These are phyloP conservation scores for Casuarina cunninghamiana DNA, from an alignment of 306 rosid genomes.

Conservation along the genomic window DNA sequence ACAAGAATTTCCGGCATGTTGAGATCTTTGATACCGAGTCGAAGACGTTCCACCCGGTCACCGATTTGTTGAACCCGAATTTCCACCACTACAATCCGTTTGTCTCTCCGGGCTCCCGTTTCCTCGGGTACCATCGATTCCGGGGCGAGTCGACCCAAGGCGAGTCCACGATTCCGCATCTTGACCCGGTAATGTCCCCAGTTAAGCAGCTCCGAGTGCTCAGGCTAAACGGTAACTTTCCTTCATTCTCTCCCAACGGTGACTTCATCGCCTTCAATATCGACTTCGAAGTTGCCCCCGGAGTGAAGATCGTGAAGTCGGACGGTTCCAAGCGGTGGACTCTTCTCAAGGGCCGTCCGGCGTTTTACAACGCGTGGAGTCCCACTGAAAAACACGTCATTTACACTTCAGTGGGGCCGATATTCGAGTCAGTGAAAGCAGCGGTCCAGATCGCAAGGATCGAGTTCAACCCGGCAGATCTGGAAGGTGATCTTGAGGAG, in stretches of 20 bases:
- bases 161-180: conserved; percentile 53
- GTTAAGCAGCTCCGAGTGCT: conserved; percentile 40
- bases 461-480: conserved; percentile 40
- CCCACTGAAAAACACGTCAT: conserved; percentile 59
- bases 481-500: conserved; percentile 40
- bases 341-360: conserved; percentile 46
- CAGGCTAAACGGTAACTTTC: conserved; percentile 64
- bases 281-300: conserved; percentile 12
- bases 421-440: conserved; percentile 46
- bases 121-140: conserved; percentile 79
- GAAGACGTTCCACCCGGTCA: conserved; percentile 41
- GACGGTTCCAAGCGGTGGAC: conserved; percentile 69
- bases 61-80: conserved; percentile 48
- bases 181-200: conserved; percentile 52
- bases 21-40: conserved; percentile 56
- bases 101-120: conserved; percentile 51
- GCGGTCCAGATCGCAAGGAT: conserved; percentile 76
- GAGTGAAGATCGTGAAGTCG: conserved; percentile 53
- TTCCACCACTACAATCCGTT: conserved; percentile 87
- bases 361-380: conserved; percentile 74
- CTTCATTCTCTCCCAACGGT: conserved; percentile 57
- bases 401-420: conserved; percentile 73
- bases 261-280: conserved; percentile 59
- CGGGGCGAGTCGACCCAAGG: conserved; percentile 59
- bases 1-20: conserved; percentile 51